Percentiles rank a stretch among this genome's conserved stretches.
Evolutionary conservation across 208 protist genomes (phyloP).

Genomic region (Wallacemonas sp.): DNA sequence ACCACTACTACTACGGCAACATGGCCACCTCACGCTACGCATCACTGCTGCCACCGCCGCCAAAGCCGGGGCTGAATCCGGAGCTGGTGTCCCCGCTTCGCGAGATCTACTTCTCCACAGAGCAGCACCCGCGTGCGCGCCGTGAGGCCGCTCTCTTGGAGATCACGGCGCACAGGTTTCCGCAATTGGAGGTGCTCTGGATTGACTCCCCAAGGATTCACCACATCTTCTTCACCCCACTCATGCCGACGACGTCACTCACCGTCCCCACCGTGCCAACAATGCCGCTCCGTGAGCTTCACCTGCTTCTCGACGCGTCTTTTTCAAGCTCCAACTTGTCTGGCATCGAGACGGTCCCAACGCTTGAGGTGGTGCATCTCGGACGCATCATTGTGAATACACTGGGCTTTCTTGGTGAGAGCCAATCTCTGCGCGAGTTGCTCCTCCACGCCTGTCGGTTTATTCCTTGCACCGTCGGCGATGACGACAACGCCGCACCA

Average conservation of each 20-base stretch:
- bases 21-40: slow-evolving; percentile 7
- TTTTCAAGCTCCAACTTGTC: slow-evolving; percentile 36
- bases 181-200: slow-evolving; percentile 51
- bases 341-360: slow-evolving; percentile 41
- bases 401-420: slow-evolving; percentile 43
- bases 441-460: slow-evolving; percentile 57
- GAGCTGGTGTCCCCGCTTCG: slow-evolving; percentile 8
- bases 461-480: background rate
- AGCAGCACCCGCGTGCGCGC: slow-evolving; percentile 12
- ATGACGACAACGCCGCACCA: background rate
- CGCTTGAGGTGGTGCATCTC: slow-evolving; percentile 58
- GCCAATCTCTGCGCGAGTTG: slow-evolving; percentile 36
- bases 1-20: slow-evolving; percentile 17
- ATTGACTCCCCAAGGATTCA: slow-evolving; percentile 43
- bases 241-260: slow-evolving; percentile 15
- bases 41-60: background rate
- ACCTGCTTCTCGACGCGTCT: slow-evolving; percentile 42
- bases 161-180: slow-evolving; percentile 15
- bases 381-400: slow-evolving; percentile 40
- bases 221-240: slow-evolving; percentile 14
- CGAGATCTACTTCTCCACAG: slow-evolving; percentile 17
- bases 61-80: slow-evolving; percentile 8
- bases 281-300: slow-evolving; percentile 44
- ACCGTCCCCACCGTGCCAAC: background rate
- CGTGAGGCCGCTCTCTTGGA: slow-evolving; percentile 12